Evolutionary conservation across 2,329 filamentous ascomycete species (phyloP).

Genomic region (Teratosphaeria destructans): DNA sequence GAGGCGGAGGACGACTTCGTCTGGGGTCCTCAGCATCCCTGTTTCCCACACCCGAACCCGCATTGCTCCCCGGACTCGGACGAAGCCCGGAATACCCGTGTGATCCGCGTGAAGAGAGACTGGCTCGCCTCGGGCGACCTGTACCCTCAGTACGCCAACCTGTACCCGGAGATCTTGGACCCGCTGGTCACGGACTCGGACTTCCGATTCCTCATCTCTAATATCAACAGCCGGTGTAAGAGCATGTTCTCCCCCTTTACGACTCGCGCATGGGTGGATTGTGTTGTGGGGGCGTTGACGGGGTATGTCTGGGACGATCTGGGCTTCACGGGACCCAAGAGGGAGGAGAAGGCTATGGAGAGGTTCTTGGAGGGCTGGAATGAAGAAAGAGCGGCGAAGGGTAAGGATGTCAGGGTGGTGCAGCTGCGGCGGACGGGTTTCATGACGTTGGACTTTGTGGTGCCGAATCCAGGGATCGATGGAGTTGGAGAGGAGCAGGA

Average conservation of each 20-base stretch:
- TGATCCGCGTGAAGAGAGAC: constrained; percentile 84
- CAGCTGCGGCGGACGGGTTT: constrained; percentile 75
- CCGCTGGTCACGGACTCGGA: constrained; percentile 75
- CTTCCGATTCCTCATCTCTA: constrained; percentile 72
- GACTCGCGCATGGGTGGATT: constrained; percentile 68
- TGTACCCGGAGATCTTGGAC: constrained; percentile 93
- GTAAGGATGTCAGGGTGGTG: constrained; percentile 61
- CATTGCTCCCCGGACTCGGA: constrained; percentile 71
- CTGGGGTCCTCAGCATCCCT: constrained; percentile 91
- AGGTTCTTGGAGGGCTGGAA: constrained; percentile 85
- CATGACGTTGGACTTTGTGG: constrained; percentile 74
- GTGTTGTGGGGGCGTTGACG: constrained; percentile 67
- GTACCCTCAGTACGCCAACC: constrained; percentile 84
- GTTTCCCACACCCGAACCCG: constrained; percentile 85
- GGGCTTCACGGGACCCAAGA: constrained; percentile 66
- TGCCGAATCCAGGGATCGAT: constrained; percentile 62
- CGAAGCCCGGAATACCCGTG: constrained; percentile 67
- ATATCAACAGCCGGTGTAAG: constrained; percentile 66
- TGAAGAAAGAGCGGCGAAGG: constrained; percentile 45
- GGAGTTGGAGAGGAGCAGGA: constrained; percentile 14
- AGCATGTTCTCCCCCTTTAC: constrained; percentile 72
- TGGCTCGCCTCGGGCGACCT: constrained; percentile 82
- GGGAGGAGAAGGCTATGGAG: constrained; percentile 60
- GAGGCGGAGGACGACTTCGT: constrained; percentile 48
- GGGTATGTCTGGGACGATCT: constrained; percentile 94